phyloP scores from a whole-genome alignment of 2,329 filamentous ascomycete genomes.

The Venturiaceae sp. region DNA sequence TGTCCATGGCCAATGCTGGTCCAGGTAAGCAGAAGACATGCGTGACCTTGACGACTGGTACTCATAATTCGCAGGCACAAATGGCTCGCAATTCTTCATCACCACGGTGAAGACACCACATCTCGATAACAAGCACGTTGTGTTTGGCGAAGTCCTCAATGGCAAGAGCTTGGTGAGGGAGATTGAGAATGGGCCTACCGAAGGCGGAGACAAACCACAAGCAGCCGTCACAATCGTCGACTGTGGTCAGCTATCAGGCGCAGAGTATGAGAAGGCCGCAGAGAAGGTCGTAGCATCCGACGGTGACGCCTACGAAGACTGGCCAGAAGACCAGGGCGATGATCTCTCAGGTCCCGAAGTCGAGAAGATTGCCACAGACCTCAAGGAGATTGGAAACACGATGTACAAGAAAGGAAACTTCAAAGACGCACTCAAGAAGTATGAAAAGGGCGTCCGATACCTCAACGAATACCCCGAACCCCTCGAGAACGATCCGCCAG shows the following conservation, averaged over 20 bases:
- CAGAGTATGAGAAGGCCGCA: constrained; percentile 56
- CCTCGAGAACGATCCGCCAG: constrained; percentile 58
- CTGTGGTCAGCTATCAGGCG: constrained; percentile 66
- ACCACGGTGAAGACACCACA: constrained; percentile 94
- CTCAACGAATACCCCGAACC: constrained; percentile 72
- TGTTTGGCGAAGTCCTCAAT: constrained; percentile 88
- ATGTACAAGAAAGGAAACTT: constrained; percentile 70
- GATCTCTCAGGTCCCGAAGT: constrained; percentile 58
- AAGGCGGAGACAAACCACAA: constrained; percentile 65
- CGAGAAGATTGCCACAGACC: constrained; percentile 68
- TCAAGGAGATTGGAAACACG: constrained; percentile 88
- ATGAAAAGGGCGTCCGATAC: constrained; percentile 87
- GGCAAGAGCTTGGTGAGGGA: constrained; percentile 87
- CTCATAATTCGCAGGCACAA: constrained; percentile 54
- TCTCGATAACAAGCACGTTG: constrained; percentile 92
- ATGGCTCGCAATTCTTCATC: constrained; percentile 97
- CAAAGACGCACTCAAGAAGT: constrained; percentile 70
- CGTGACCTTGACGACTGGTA: neutral
- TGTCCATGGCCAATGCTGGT: constrained; percentile 97
- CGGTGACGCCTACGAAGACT: constrained; percentile 92
- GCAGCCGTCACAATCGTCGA: constrained; percentile 58
- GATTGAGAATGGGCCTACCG: constrained; percentile 74
- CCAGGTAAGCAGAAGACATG: constrained; percentile 49
- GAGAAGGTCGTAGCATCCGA: constrained; percentile 66
- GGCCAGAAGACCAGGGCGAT: constrained; percentile 71